phyloP scores from a whole-genome alignment of 176 grass and related monocot species.

The Areca catechu region DNA sequence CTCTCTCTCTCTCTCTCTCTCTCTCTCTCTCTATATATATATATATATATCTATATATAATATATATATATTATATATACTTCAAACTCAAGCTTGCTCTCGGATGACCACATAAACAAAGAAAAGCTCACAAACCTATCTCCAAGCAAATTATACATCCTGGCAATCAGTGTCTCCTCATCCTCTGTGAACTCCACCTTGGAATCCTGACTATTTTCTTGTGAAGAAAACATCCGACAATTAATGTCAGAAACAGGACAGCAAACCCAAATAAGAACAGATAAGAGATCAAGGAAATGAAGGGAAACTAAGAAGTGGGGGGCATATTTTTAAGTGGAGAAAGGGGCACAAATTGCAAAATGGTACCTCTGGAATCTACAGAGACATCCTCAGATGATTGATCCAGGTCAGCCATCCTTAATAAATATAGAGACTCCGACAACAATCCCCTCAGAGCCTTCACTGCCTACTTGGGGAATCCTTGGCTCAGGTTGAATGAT shows the following conservation, averaged over 20 bases:
- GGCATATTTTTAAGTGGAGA: no score
- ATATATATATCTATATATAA: no score
- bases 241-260: neutral
- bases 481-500: no score
- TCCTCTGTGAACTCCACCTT: constrained; percentile 34
- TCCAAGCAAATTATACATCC: constrained; percentile 41
- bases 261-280: neutral
- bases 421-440: neutral
- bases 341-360: neutral
- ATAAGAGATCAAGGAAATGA: no score
- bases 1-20: no score
- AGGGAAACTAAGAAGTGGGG: no score
- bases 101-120: neutral
- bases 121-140: constrained; percentile 18
- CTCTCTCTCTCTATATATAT: no score
- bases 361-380: constrained; percentile 21
- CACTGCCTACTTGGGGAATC: no score
- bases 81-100: no score
- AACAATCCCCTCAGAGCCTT: no score
- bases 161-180: constrained; percentile 34
- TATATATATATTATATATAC: no score
- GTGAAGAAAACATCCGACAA: constrained; percentile 4
- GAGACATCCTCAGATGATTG: constrained; percentile 18
- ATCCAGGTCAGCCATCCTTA: constrained; percentile 18
- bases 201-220: constrained; percentile 16